Evolutionary conservation across 768 basidiomycete genomes (phyloP).

Genomic region (Russula sp.): DNA sequence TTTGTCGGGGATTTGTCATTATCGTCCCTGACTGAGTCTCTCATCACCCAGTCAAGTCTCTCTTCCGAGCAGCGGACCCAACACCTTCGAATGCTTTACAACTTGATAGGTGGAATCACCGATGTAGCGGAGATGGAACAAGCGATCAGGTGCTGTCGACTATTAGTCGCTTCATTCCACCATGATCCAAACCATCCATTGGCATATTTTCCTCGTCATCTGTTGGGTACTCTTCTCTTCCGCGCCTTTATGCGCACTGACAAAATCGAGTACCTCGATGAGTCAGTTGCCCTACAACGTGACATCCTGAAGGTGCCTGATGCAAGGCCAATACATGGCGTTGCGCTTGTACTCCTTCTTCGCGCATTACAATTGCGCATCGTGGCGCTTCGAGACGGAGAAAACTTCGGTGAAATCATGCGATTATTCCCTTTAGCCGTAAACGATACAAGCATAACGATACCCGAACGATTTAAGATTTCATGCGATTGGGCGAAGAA

Average conservation of each 20-base stretch:
- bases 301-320: neutral
- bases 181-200: neutral
- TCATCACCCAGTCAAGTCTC: neutral
- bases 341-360: neutral
- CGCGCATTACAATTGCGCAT: neutral
- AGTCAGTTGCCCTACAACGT: neutral
- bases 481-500: neutral
- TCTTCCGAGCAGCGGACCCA: neutral
- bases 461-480: neutral
- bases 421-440: neutral
- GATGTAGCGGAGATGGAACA: neutral
- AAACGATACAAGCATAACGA: no score
- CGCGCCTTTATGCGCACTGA: neutral
- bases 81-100: neutral
- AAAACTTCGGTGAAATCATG: neutral
- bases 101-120: no score
- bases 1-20: neutral
- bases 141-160: neutral
- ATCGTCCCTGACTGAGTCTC: neutral
- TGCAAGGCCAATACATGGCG: no score
- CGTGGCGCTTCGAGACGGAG: neutral
- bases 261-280: neutral
- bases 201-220: fast-evolving
- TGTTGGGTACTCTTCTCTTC: neutral
- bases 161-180: neutral